Conservation (phyloP, 768 basidiomycete species). For the Boletus subcaerulescens region DNA sequence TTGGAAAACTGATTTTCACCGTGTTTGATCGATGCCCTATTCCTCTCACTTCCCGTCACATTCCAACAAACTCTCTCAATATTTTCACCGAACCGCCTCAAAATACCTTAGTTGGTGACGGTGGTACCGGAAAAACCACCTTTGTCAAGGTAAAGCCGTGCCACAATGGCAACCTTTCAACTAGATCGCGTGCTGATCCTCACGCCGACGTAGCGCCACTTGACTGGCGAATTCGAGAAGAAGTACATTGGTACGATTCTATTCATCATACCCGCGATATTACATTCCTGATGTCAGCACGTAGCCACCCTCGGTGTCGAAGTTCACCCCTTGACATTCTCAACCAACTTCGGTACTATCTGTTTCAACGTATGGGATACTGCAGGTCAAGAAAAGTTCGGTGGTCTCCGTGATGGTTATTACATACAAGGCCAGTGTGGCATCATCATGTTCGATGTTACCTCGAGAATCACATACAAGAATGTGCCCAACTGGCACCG, state of each 20-base stretch:
- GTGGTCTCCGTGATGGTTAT: conserved; percentile 95
- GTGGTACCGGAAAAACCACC: conserved; percentile 97
- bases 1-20: conserved; percentile 22
- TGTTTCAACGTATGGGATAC: conserved; percentile 99
- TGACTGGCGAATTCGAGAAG: conserved; percentile 99
- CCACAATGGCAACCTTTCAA: conserved; percentile 19
- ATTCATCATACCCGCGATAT: conserved; percentile 9
- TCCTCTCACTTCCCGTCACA: conserved; percentile 9
- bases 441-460: conserved; percentile 99
- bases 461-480: conserved; percentile 99
- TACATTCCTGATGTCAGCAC: conserved; percentile 9
- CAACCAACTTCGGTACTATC: conserved; percentile 98
- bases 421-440: conserved; percentile 98
- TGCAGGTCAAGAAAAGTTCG: conserved; percentile 99
- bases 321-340: conserved; percentile 93
- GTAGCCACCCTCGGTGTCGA: conserved; percentile 99
- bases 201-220: conserved; percentile 68
- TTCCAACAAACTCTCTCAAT: conserved; percentile 6
- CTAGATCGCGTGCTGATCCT: conserved; percentile 60
- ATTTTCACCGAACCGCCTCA: neutral
- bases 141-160: conserved; percentile 82
- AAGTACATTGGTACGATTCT: conserved; percentile 88
- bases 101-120: conserved; percentile 74
- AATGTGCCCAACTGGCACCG: conserved; percentile 99
- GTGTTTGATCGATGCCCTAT: conserved; percentile 53